Evolutionary conservation across 1,284 basidiomycete species (phyloP).

Genomic region (Amylostereum areolatum): DNA sequence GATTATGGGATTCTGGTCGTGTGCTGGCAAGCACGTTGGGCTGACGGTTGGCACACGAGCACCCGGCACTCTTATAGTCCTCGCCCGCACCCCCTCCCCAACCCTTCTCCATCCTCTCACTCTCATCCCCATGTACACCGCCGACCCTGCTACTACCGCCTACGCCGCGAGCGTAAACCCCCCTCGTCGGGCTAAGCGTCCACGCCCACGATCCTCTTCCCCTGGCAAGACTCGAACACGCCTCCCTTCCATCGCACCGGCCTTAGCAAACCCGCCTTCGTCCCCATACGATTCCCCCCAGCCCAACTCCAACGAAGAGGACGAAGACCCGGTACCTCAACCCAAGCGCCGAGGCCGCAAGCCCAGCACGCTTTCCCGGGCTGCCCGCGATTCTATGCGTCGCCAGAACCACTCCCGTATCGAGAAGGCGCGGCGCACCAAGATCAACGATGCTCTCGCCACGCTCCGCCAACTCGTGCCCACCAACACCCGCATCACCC

Average conservation of each 20-base stretch:
- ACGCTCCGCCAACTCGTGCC: conserved; percentile 64
- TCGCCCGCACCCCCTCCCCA: not conserved
- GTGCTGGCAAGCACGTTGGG: conserved; percentile 5
- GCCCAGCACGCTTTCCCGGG: conserved; percentile 60
- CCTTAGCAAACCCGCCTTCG: conserved; percentile 17
- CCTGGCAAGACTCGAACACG: conserved; percentile 1
- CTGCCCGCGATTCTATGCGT: conserved; percentile 69
- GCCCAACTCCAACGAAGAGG: conserved; percentile 19
- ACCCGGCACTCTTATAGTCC: conserved; percentile 1
- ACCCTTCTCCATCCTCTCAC: not conserved
- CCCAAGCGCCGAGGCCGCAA: conserved; percentile 60
- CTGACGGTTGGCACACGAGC: conserved; percentile 13
- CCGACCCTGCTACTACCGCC: conserved; percentile 2
- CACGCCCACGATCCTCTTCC: conserved; percentile 17
- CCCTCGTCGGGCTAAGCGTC: conserved; percentile 49
- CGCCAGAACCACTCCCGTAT: conserved; percentile 81
- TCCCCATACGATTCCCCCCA: conserved; percentile 18
- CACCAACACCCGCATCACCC: conserved; percentile 17
- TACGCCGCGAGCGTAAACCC: conserved; percentile 54
- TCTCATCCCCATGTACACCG: conserved; percentile 4
- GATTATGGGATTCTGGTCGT: conserved; percentile 9
- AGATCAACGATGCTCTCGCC: conserved; percentile 76
- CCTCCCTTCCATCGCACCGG: conserved; percentile 12
- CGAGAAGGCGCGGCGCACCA: conserved; percentile 75
- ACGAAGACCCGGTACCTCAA: conserved; percentile 21